Conservation (phyloP, 2,329 filamentous ascomycete species). For the Colletotrichum camelliae region DNA sequence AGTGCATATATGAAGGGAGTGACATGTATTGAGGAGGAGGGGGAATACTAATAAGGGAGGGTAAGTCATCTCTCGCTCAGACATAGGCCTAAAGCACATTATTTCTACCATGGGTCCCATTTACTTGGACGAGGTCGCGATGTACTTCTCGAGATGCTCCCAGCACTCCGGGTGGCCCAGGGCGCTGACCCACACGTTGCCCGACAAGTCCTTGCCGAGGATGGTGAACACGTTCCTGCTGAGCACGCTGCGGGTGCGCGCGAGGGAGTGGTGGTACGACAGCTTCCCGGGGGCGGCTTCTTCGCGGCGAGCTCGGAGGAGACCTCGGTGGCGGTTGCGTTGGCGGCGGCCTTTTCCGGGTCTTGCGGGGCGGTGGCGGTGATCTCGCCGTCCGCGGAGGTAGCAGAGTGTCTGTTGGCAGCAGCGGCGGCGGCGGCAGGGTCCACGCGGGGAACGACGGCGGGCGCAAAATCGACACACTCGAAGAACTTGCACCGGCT, state of each 20-base stretch:
- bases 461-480: slow-evolving; percentile 39
- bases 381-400: neutral
- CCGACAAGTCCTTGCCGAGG: slow-evolving; percentile 31
- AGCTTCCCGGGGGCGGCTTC: slow-evolving; percentile 15
- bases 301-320: neutral
- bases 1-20: neutral
- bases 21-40: neutral
- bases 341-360: slow-evolving; percentile 2
- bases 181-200: slow-evolving; percentile 32
- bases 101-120: too few species aligned
- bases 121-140: neutral
- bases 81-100: too few species aligned
- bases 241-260: slow-evolving; percentile 11
- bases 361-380: neutral
- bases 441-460: slow-evolving; percentile 24
- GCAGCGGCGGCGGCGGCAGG: neutral
- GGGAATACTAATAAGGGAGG: neutral
- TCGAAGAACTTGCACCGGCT: slow-evolving; percentile 38
- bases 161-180: slow-evolving; percentile 28
- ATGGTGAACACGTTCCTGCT: slow-evolving; percentile 19
- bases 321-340: neutral
- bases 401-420: neutral
- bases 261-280: slow-evolving; percentile 16
- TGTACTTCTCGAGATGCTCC: slow-evolving; percentile 29
- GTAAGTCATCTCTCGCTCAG: neutral